Evolutionary conservation across 2,329 filamentous ascomycete species (phyloP), one percentile per base, ranked within the genome.

Genomic region (Metarhizium album): DNA sequence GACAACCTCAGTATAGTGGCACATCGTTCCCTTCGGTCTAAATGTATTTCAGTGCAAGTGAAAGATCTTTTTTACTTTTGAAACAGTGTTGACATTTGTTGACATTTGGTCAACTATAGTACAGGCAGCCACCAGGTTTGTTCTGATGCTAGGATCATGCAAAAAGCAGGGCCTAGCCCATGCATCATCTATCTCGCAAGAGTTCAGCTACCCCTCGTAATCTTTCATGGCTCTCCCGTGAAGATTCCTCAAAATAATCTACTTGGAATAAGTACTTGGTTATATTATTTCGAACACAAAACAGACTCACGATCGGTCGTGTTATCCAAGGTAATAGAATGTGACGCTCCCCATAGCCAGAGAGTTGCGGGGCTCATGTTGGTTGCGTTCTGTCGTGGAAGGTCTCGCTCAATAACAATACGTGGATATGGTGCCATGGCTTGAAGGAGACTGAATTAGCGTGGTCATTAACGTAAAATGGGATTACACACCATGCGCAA

Each of bases 241-340:
- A 48, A 1, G 42, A 42, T 24, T 51, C 48, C 45, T 52, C 35
- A 38, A 55, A 53, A 16, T 31, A 6, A 40, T 53, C 53, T 57
- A 38, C 33, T 14, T 24, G 23, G 37, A 6, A 24, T 31, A 6
- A 46, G 49, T 42, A 33, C 35, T 2, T 31, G 3, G 42, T 4
- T 22, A 2, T 24, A 20, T 6, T 40, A 1, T 31, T 27, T 42
- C 13, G 11, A 14, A 14, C 13, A 8, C 18, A 23, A 9, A 48
- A n/a, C 22, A 29, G 7, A 55, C 55, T 50, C 33, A 55, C 54
- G 6, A 20, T 58, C 52, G 9, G 49, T 5, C 23, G 57, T 58
- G 2, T 52, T 55, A 46, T 59, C 55, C 46, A 59, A 53, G 9
- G 55, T 56, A 23, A 58, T 51, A n/a, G 51, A 54, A 42, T 55